phyloP scores from a whole-genome alignment of 345 rosid species.

The Pelargonium nanum region DNA sequence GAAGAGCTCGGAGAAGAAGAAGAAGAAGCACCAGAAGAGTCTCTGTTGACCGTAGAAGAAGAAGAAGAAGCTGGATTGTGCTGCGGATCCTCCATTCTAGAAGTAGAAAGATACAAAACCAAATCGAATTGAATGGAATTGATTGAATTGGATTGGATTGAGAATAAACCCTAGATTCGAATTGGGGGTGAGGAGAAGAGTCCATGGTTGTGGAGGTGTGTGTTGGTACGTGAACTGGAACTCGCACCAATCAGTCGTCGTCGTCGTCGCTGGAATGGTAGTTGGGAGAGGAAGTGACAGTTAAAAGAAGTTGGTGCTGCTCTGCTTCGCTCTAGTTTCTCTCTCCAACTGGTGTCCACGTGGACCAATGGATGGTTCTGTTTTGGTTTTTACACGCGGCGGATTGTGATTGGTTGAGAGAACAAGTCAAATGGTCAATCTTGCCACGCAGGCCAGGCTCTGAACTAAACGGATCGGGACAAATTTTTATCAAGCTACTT shows the following conservation, averaged over 20 bases:
- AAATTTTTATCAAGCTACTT: too few relatives aligned
- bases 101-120: not conserved
- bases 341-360: too few relatives aligned
- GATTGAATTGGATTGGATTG: not conserved
- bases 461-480: too few relatives aligned
- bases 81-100: not conserved
- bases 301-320: too few relatives aligned
- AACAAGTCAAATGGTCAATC: too few relatives aligned
- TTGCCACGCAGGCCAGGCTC: too few relatives aligned
- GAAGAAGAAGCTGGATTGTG: not conserved
- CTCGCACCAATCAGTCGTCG: slow-evolving; percentile 30
- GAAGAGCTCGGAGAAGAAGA: slow-evolving; percentile 18
- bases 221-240: not conserved
- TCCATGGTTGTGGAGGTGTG: slow-evolving; percentile 11
- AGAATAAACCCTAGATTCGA: not conserved
- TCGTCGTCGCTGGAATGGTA: slow-evolving; percentile 17
- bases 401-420: too few relatives aligned
- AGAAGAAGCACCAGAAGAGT: slow-evolving; percentile 5
- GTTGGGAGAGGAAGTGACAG: too few relatives aligned
- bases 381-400: too few relatives aligned
- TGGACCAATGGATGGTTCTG: too few relatives aligned
- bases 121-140: not conserved
- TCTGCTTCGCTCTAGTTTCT: too few relatives aligned
- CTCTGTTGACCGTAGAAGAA: slow-evolving; percentile 9
- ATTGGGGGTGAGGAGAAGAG: slow-evolving; percentile 3